Percentiles rank a stretch among this genome's conserved stretches.
phyloP scores from a whole-genome alignment of 2,329 filamentous ascomycete species.

The Tolypocladium sp. region DNA sequence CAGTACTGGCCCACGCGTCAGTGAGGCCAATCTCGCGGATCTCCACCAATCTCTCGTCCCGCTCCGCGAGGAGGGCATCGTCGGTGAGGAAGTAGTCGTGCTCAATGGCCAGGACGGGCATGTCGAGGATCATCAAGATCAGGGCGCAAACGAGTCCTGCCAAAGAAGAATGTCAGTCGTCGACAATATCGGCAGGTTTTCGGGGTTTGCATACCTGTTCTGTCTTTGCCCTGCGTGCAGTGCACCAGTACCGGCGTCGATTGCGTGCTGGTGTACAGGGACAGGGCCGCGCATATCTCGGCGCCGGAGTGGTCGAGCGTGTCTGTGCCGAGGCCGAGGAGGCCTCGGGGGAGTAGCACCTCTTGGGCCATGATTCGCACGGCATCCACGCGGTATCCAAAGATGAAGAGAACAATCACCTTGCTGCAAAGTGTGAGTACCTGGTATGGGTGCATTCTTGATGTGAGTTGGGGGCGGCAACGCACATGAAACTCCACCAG shows the following conservation, averaged over 20 bases:
- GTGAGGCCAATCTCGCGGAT: slow-evolving; percentile 62
- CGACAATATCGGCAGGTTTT: not conserved
- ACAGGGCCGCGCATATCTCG: slow-evolving; percentile 41
- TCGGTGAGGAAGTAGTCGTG: slow-evolving; percentile 64
- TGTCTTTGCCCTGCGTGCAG: slow-evolving; percentile 85
- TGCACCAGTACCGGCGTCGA: slow-evolving; percentile 63
- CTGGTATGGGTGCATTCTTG: too few relatives aligned
- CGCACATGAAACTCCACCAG: slow-evolving; percentile 56
- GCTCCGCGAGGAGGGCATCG: slow-evolving; percentile 49
- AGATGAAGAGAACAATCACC: slow-evolving; percentile 50
- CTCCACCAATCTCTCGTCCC: slow-evolving; percentile 55
- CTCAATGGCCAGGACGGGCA: slow-evolving; percentile 51
- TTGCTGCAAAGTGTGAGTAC: slow-evolving; percentile 12
- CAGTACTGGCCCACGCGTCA: slow-evolving; percentile 63
- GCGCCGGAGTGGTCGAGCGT: slow-evolving; percentile 58
- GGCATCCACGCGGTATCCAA: slow-evolving; percentile 60
- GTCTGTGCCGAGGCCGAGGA: slow-evolving; percentile 60
- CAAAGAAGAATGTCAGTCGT: slow-evolving; percentile 19
- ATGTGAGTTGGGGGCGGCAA: not conserved
- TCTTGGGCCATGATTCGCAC: slow-evolving; percentile 60
- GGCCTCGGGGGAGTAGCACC: slow-evolving; percentile 63
- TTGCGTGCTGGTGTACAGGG: slow-evolving; percentile 16
- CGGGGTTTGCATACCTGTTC: slow-evolving; percentile 27
- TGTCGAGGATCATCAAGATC: slow-evolving; percentile 52
- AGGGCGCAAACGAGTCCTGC: slow-evolving; percentile 61